Conservation (phyloP, 768 basidiomycete genomes). For the Chiua virens region DNA sequence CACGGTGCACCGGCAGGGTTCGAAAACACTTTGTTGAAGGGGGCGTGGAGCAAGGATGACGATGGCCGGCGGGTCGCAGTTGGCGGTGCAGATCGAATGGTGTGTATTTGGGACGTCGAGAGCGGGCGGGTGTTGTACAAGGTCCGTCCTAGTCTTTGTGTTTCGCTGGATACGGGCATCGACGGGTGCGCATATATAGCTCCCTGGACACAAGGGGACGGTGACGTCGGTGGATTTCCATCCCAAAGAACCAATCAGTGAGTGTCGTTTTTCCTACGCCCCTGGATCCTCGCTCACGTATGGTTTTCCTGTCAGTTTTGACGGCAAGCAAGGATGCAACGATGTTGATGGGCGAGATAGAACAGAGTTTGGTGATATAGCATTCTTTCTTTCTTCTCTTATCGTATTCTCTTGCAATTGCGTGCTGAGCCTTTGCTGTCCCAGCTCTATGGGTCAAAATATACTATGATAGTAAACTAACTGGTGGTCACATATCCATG, state of each 20-base stretch:
- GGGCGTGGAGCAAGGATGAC: slow-evolving; percentile 86
- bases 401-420: background rate
- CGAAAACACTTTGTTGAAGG: slow-evolving; percentile 81
- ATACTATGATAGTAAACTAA: slow-evolving; percentile 3
- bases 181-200: slow-evolving; percentile 38
- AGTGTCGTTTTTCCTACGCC: slow-evolving; percentile 30
- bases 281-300: slow-evolving; percentile 5
- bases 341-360: slow-evolving; percentile 89
- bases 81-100: slow-evolving; percentile 86
- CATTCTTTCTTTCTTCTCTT: background rate
- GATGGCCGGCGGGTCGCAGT: slow-evolving; percentile 81
- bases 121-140: slow-evolving; percentile 76
- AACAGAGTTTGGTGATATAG: slow-evolving; percentile 55
- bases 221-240: slow-evolving; percentile 96
- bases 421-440: background rate
- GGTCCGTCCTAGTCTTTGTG: slow-evolving; percentile 39
- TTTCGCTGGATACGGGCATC: background rate
- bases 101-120: slow-evolving; percentile 86
- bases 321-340: slow-evolving; percentile 93
- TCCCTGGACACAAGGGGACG: slow-evolving; percentile 96
- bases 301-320: slow-evolving; percentile 53
- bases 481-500: slow-evolving; percentile 4
- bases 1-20: slow-evolving; percentile 93
- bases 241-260: slow-evolving; percentile 93
- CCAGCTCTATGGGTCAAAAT: background rate